phyloP scores from a whole-genome alignment of 2,329 filamentous ascomycete genomes.

The Chrysoporthe austroafricana region DNA sequence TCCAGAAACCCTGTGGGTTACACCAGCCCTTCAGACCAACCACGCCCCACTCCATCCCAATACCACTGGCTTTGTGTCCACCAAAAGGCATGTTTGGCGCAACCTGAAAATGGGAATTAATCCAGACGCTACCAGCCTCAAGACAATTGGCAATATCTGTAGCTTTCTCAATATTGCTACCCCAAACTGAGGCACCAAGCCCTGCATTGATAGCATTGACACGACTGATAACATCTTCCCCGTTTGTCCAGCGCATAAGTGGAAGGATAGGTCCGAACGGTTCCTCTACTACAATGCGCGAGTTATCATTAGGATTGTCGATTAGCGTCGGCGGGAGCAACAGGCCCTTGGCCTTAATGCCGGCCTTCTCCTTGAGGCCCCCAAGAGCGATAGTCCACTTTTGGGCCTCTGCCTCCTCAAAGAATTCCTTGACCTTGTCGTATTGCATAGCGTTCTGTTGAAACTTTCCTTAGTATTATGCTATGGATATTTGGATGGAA shows the following conservation, averaged over 20 bases:
- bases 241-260: conserved; percentile 46
- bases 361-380: conserved; percentile 42
- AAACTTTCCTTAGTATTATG: not conserved
- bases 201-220: conserved; percentile 54
- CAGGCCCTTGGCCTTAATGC: conserved; percentile 45
- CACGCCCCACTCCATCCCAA: conserved; percentile 52
- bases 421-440: conserved; percentile 55
- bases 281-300: conserved; percentile 59
- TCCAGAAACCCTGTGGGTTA: conserved; percentile 33
- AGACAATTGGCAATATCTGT: conserved; percentile 49
- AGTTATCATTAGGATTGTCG: conserved; percentile 59
- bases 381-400: conserved; percentile 51
- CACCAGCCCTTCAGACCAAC: conserved; percentile 42
- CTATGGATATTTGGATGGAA: not conserved
- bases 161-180: conserved; percentile 50
- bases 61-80: conserved; percentile 54
- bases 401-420: conserved; percentile 51
- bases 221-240: conserved; percentile 48
- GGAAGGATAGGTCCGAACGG: conserved; percentile 53
- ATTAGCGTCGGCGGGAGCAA: conserved; percentile 63
- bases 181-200: conserved; percentile 58
- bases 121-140: conserved; percentile 57
- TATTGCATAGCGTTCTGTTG: conserved; percentile 61
- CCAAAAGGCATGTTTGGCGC: conserved; percentile 47
- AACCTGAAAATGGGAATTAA: conserved; percentile 50